Evolutionary conservation across 768 basidiomycete genomes (phyloP).

Genomic region (Chiua virens): DNA sequence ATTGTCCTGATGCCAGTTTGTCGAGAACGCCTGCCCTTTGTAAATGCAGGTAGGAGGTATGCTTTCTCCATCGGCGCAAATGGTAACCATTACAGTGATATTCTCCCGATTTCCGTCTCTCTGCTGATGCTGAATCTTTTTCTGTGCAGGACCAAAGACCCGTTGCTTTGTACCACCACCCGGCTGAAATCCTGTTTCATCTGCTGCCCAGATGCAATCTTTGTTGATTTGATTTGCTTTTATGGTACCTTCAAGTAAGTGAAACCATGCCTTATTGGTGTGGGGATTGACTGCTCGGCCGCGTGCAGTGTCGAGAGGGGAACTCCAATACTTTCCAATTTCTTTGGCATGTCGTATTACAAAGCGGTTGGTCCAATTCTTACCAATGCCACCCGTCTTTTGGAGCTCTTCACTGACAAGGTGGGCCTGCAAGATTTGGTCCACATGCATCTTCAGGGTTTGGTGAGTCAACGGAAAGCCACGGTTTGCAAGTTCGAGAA

Average conservation of each 20-base stretch:
- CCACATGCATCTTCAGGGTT: constrained; percentile 19
- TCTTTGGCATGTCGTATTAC: constrained; percentile 23
- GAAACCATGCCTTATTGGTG: constrained; percentile 36
- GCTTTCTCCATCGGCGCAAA: constrained; percentile 42
- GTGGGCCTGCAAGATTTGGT: constrained; percentile 25
- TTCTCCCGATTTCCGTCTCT: constrained; percentile 18
- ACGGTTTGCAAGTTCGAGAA: too few species aligned
- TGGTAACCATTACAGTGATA: constrained; percentile 34
- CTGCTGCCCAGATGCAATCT: constrained; percentile 16
- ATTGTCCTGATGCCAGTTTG: constrained; percentile 21
- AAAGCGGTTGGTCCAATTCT: constrained; percentile 23
- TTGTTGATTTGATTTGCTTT: not conserved
- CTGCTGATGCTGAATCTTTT: constrained; percentile 17
- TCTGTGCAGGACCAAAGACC: constrained; percentile 3
- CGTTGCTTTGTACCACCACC: not conserved
- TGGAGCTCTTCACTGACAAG: constrained; percentile 30
- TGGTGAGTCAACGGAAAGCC: too few species aligned
- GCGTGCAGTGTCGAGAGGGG: not conserved
- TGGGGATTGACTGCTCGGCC: constrained; percentile 38
- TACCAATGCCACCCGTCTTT: constrained; percentile 29
- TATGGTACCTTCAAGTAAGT: constrained; percentile 29
- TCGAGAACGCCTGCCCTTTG: constrained; percentile 24
- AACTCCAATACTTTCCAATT: not conserved
- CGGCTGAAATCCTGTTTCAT: constrained; percentile 18
- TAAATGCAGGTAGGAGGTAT: constrained; percentile 33